Percentiles rank a stretch among this genome's conserved stretches.
Conservation (phyloP, 2,329 filamentous ascomycete genomes). For the Exserohilum rostratum region DNA sequence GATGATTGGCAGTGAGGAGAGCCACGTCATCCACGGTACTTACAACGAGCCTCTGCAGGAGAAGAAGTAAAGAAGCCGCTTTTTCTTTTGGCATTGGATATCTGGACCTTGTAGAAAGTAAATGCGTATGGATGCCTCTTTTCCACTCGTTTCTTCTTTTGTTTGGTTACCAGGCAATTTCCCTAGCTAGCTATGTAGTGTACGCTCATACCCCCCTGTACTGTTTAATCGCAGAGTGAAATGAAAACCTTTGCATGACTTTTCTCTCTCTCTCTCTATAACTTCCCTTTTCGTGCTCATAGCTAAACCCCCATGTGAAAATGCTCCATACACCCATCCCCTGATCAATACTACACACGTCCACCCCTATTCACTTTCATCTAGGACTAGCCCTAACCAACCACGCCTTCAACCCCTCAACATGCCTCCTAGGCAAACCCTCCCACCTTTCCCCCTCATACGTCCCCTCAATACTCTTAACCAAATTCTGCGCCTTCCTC, state of each 20-base stretch:
- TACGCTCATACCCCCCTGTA: neutral
- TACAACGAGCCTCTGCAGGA: neutral
- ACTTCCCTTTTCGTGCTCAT: neutral
- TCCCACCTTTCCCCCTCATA: constrained; percentile 32
- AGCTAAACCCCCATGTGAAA: too few species aligned
- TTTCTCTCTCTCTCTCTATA: too few species aligned
- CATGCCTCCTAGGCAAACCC: constrained; percentile 23
- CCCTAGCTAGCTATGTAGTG: too few species aligned
- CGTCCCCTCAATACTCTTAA: constrained; percentile 29
- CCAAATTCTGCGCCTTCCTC: constrained; percentile 30
- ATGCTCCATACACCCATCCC: too few species aligned
- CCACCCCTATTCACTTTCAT: neutral
- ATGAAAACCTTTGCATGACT: too few species aligned
- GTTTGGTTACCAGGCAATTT: too few species aligned
- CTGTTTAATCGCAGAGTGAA: neutral
- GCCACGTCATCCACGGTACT: neutral
- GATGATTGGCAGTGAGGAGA: neutral
- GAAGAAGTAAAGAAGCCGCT: neutral
- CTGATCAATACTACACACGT: too few species aligned
- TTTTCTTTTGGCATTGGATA: too few species aligned
- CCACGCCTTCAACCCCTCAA: constrained; percentile 26
- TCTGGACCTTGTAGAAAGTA: neutral
- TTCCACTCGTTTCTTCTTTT: too few species aligned
- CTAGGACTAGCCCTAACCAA: constrained; percentile 26
- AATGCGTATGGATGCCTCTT: neutral